phyloP scores from a whole-genome alignment of 1,139 yeast species.

The Geotrichum fermentans region DNA sequence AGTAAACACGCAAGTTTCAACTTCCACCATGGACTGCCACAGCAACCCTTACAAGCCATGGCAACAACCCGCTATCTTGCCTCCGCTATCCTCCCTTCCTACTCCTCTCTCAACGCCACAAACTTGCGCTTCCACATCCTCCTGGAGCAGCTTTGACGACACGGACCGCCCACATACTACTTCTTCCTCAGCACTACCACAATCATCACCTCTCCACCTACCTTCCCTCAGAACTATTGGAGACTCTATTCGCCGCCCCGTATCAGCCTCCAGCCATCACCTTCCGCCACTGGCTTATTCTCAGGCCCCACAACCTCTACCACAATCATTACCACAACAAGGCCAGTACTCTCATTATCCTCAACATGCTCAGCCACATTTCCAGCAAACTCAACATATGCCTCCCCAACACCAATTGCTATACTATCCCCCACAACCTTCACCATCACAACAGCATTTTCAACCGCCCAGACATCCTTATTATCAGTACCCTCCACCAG shows the following conservation, averaged over 20 bases:
- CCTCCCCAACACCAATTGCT: neutral
- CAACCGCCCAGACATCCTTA: neutral
- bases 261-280: too few relatives aligned
- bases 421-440: neutral
- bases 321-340: neutral
- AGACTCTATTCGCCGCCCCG: slow-evolving; percentile 5
- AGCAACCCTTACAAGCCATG: too few relatives aligned
- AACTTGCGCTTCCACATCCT: slow-evolving; percentile 1
- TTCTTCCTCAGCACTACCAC: neutral
- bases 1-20: too few relatives aligned
- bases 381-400: neutral
- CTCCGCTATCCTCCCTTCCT: slow-evolving; percentile 2
- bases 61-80: too few relatives aligned
- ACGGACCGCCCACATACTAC: slow-evolving; percentile 5
- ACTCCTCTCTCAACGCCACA: slow-evolving; percentile 17
- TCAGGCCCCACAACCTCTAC: slow-evolving; percentile 1
- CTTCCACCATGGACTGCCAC: too few relatives aligned
- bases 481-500: neutral
- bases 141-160: slow-evolving; percentile 11
- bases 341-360: neutral
- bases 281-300: slow-evolving; percentile 13
- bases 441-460: neutral
- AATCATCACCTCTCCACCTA: neutral
- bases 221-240: slow-evolving; percentile 11
- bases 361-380: slow-evolving; percentile 1